phyloP scores from a whole-genome alignment of 352 stramenopile species.

The Globisporangium perplexum region DNA sequence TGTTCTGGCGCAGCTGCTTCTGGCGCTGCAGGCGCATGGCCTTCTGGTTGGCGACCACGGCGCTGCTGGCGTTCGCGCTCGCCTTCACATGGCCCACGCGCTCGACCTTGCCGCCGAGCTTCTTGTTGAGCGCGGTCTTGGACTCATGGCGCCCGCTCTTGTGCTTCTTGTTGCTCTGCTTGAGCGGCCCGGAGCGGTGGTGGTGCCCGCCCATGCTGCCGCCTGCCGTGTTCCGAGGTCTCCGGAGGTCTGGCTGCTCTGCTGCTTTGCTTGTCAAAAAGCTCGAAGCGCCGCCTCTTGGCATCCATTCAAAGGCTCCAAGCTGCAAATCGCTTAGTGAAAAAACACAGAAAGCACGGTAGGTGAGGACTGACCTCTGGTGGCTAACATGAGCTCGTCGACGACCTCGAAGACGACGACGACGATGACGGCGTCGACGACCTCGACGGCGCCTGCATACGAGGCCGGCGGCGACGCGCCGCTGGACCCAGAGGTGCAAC shows the following conservation, averaged over 20 bases:
- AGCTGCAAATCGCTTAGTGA: too few relatives aligned
- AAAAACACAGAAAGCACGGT: too few relatives aligned
- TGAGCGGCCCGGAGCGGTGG: constrained; percentile 84
- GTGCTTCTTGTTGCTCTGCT: constrained; percentile 92
- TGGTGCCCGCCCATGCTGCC: constrained; percentile 68
- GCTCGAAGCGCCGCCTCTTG: background rate
- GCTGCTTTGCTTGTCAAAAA: constrained; percentile 3
- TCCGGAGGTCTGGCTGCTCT: too few relatives aligned
- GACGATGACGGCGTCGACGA: constrained; percentile 8
- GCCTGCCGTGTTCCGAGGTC: too few relatives aligned
- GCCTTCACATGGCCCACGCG: constrained; percentile 30
- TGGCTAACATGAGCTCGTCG: too few relatives aligned
- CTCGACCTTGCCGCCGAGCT: constrained; percentile 73
- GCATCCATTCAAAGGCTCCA: too few relatives aligned
- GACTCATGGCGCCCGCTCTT: constrained; percentile 81
- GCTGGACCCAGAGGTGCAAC: constrained; percentile 3
- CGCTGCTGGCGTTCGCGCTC: constrained; percentile 36
- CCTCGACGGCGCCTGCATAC: background rate
- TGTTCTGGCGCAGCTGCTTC: constrained; percentile 81
- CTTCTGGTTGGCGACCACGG: constrained; percentile 65
- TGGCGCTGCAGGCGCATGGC: constrained; percentile 69
- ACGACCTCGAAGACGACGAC: background rate
- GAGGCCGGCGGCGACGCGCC: background rate
- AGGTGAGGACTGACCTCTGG: too few relatives aligned
- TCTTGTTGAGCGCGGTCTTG: constrained; percentile 71